Evolutionary conservation across 106 monocot genomes (phyloP), one percentile per base, ranked within the genome.

Genomic region (Dendrobium officinale): DNA sequence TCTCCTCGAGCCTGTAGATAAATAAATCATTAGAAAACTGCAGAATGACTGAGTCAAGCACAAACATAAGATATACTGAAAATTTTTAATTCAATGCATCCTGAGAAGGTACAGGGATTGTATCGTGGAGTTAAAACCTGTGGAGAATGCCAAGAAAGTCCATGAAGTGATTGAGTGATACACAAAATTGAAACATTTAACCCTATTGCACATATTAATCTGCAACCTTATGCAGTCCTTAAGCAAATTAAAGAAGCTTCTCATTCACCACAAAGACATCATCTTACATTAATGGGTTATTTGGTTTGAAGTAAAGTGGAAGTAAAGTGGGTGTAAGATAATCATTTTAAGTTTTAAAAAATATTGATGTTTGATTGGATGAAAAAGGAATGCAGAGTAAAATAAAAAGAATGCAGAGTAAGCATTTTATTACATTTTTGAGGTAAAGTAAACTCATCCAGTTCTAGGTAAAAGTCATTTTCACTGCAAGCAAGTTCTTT

Each of bases 1-100:
- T 94, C 74, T 93, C 93, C 74, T 96, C 93, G 72, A 96, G 77
- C 80, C 96, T 96, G 55, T 55, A 4, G 42, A 9, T 8, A 19
- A 79, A 29, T 10, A 49, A 51, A n/a, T 17, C 75, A 77, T 74
- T 48, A 31, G n/a, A 49, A 18, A 80, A 49, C 42, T 54, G 18
- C 20, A 43, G 19, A 74, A 19, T 43, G 29, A 44, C 19, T 74
- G 9, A 41, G 18, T 43, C 74, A n/a, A 20, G 10, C 0, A 16
- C 27, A 33, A 72, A 37, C 4, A 72, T 4, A 72, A 40, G 5
- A 72, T 40, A 72, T 27, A 8, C 64, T 22, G 26, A 66, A 66
- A 0, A 2, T 66, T 10, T 66, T 66, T 66, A 26, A 24, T 66
- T 66, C 64, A 22, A 26, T 66, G 64, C 64, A 66, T 6, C 26